Evolutionary conservation across 768 basidiomycete species (phyloP), one percentile per base, ranked within the genome.

Genomic region (Suillus tomentosus): DNA sequence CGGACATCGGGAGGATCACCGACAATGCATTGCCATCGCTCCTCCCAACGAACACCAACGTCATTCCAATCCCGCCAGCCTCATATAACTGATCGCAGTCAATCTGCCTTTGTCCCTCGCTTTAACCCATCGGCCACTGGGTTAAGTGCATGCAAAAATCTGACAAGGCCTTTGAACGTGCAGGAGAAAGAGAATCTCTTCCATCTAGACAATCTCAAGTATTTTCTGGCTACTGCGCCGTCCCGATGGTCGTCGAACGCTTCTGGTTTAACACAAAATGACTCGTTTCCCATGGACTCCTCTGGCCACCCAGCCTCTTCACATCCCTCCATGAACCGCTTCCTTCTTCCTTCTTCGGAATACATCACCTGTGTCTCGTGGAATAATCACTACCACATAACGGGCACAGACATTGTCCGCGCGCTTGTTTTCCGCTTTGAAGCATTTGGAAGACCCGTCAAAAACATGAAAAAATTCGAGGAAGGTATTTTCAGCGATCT

Each of bases 381-480:
- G 96, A 87, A 88, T 58, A 90, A 94, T 8, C 82, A 92, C 39
- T 95, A 94, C 72, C 93, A 96, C 72, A 94, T 98, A 77, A 96
- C 95, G 3, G 96, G 96, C 39, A 98, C 96, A 7, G 96, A 98
- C 78, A 97, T 98, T 73, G 95, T 98, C 37, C 85, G 96, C 67
- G 94, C 95, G 5, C 82, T 98, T 60, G 90, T 94, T n/a, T 96
- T 97, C 75, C 86, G 95, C 22, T 95, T 96, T 76, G 92, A 95
- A 79, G 90, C 91, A 47, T 96, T 96, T 71, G 92, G 93, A 2
- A 81, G 96, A 10, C 96, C 95, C 0, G 94, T 98, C 47, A 82
- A 85, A 63, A 94, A 94, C 71, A 91, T 94, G 85, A 97, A 97
- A 78, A 98, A 98, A 76, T 98, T 96, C 70, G 96, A 98, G 74